phyloP scores from a whole-genome alignment of 2,329 filamentous ascomycete genomes.

The Saccharata proteae region DNA sequence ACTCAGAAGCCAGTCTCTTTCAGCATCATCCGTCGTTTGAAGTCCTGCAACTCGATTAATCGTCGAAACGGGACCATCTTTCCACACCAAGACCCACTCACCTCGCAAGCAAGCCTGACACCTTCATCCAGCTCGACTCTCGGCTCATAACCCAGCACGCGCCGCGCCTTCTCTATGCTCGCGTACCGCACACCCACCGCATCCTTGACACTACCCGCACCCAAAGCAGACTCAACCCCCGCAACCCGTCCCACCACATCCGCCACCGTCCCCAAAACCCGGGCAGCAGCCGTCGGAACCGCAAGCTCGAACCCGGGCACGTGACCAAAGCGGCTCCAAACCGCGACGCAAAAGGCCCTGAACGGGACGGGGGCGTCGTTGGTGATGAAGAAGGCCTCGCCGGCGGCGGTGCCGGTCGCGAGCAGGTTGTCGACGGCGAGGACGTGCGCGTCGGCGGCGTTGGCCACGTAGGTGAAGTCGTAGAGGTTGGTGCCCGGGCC shows the following conservation, averaged over 20 bases:
- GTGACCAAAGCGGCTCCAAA: conserved; percentile 56
- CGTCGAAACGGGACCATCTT: no score
- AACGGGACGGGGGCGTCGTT: conserved; percentile 85
- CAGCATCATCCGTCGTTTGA: no score
- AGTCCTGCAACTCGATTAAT: no score
- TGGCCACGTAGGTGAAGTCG: conserved; percentile 59
- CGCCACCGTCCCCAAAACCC: conserved; percentile 32
- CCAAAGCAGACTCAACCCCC: conserved; percentile 34
- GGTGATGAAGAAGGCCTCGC: conserved; percentile 80
- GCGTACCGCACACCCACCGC: conserved; percentile 42
- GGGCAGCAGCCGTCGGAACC: conserved; percentile 38
- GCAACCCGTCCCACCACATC: conserved; percentile 33
- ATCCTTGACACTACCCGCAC: conserved; percentile 43
- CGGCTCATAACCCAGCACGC: conserved; percentile 41
- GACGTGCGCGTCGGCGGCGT: conserved; percentile 67
- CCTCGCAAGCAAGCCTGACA: conserved; percentile 17
- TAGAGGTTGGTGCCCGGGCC: conserved; percentile 61
- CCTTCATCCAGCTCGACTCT: conserved; percentile 40
- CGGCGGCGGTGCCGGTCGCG: conserved; percentile 42
- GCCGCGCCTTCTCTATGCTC: conserved; percentile 38
- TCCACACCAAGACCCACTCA: no score
- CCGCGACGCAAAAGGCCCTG: conserved; percentile 71
- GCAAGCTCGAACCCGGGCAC: conserved; percentile 36
- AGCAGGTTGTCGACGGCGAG: conserved; percentile 67
- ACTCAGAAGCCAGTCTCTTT: no score